Evolutionary conservation across 257 asterid genomes (phyloP), one percentile per base, ranked within the genome.

Genomic region (Solanum sitiens): DNA sequence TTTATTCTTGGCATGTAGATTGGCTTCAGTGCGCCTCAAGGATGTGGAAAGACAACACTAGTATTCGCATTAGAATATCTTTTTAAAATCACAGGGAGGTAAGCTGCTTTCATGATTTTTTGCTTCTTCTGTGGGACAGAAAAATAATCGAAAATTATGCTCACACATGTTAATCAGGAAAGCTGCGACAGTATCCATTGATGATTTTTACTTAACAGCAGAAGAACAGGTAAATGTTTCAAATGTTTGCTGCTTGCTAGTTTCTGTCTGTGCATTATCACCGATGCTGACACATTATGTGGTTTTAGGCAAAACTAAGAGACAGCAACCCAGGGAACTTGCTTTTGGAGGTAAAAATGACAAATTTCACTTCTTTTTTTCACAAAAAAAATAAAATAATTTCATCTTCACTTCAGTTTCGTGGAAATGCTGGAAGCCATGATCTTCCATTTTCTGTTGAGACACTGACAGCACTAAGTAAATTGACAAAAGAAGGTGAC

Each of bases 371-470:
- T 87, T 74, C 14, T 6, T 37, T 3, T 74, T 39, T 74, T 6
- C 42, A 16, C 3, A 11, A 74, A 74, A 30, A 30, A 73, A 73
- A 37, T 37, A 39, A 74, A 39, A 74, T 47, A 56, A 86, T 35
- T 87, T 59, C 70, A 13, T 59, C 67, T 84, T 82, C 25, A 75
- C 88, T 87, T 65, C 90, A 97, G 99, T 92, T 90, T 37, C 99
- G 99, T 86, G 99, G 99, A 90, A 97, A 97, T 92, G 99, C 99
- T 91, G 99, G 99, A 92, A 97, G 99, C 93, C 99, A 97, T 89
- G 99, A 97, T 91, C 99, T 97, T 83, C 68, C 95, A 15, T 92
- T 97, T 42, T 96, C 98, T 42, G 89, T 93, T 65, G 96, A 96
- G 90, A 95, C 98, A 63, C 92, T 97, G 83, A 91, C 95, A n/a